Base-by-base conservation (phyloP, 1,284 basidiomycete genomes). In the Naganishia albida region DNA sequence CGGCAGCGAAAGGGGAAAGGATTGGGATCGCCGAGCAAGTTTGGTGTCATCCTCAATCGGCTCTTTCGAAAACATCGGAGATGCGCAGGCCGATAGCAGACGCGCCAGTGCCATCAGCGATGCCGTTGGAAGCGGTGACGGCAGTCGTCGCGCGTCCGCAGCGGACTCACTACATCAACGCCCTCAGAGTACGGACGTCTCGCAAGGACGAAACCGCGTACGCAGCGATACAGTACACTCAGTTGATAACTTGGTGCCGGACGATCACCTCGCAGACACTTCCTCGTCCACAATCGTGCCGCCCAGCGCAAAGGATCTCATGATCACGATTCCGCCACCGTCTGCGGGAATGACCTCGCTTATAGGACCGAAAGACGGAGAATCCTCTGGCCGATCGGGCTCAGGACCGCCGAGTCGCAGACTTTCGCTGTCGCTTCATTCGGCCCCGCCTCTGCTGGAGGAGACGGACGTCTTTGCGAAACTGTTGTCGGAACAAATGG, bases 401-500 rank as follows among this genome's bases (percentile, higher is more conserved):
- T 40, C 16, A 15, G 26, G 18, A 3, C 28, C 49, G 49, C 15
- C 25, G 18, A 30, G 23, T 28, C 44, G 56, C 18, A 28, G 44
- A 16, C 46, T 59, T 15, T 46, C 46, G 16, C 57, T 42, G 12
- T 34, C 43, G 28, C 57, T 63, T 16, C 48, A 50, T 12, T 68
- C 67, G 12, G 67, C 67, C 30, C 67, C 67, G 20, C 65, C 67
- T 13, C 42, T 68, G 23, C 40, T 68, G 43, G 64, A 68, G 43
- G 64, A 68, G 26, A 54, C 54, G 16, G 67, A 68, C 28, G 26
- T 66, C 15, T 68, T 65, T 42, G 62, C 64, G 10, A 53, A 50
- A 43, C 52, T 68, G 13, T 30, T 62, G 7, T 63, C 50, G 7
- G 43, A 63, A 34, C 50, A 63, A 15, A 63, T 57, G 63, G 63